Evolutionary conservation across 768 basidiomycete genomes (phyloP).

Genomic region (Cystobasidium onofrii): DNA sequence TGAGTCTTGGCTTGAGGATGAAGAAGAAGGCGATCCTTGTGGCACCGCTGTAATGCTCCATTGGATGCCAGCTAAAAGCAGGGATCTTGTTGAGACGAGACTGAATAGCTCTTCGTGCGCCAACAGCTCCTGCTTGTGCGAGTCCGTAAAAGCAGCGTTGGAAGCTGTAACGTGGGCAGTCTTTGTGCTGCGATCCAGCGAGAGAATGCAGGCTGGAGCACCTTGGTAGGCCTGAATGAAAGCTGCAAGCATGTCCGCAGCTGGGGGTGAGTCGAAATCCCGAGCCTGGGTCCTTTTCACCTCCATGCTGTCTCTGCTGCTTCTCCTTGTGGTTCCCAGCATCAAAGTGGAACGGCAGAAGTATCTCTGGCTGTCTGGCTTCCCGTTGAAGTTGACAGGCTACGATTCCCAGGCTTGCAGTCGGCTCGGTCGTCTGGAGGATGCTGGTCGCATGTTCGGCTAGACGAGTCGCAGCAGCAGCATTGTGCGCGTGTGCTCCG

Average conservation of each 20-base stretch:
- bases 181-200: neutral
- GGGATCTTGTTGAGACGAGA: neutral
- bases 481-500: no score
- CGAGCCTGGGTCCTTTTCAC: no score
- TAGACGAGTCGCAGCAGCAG: no score
- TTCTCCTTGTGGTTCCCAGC: neutral
- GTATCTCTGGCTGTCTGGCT: no score
- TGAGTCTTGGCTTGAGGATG: neutral
- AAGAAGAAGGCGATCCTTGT: no score
- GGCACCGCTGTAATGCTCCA: neutral
- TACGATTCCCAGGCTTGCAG: no score
- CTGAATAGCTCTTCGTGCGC: neutral
- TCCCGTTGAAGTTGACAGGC: no score
- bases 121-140: neutral
- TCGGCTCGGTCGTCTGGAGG: no score
- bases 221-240: neutral
- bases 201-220: neutral
- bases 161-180: neutral
- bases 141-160: neutral
- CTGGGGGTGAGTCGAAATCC: no score
- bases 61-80: neutral
- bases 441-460: no score
- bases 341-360: no score
- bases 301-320: neutral
- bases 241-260: neutral